Evolutionary conservation across 2,329 filamentous ascomycete genomes (phyloP), one percentile per base, ranked within the genome.

Genomic region (Colletotrichum sp.): DNA sequence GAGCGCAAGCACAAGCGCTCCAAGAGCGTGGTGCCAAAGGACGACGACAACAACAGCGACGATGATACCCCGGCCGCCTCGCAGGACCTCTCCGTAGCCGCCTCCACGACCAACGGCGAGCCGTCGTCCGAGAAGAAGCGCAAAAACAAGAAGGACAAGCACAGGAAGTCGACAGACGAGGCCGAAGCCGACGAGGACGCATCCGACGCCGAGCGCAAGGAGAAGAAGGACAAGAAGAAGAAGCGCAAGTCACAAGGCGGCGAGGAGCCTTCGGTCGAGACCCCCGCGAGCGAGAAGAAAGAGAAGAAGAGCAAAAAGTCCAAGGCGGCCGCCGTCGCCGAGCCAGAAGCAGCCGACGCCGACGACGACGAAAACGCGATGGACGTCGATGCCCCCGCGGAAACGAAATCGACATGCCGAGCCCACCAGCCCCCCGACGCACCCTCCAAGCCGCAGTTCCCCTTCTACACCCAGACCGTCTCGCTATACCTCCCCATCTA

Each of bases 401-500:
- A 81, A 57, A 77, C 78, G 34, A 65, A 63, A 63, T 76, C 80
- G 31, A 79, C 80, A 5, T 78, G 82, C 33, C 80, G 82, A 67
- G 82, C 83, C 68, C 80, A 83, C 76, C 82, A 85, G 38, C 79
- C 81, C 57, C 80, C 84, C 70, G 82, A 84, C 66, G 63, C 77
- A 31, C 84, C 84, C 29, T 76, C 83, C 64, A 81, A 84, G 72
- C 82, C 83, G 64, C 85, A 83, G 76, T 94, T 93, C 58, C 94
- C 96, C 18, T 96, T 98, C 84, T 92, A 92, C 81, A 90, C 91
- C 33, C 93, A 96, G 79, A 95, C 93, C 27, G 90, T 95, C 55
- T 96, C 96, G 3, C 90, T 98, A 78, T 96, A 94, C 84, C 89
- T 96, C 76, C 90, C 93, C 2, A 87, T 97, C 75, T 93, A 91